phyloP scores from a whole-genome alignment of 2,329 filamentous ascomycete genomes.

The Lasiodiplodia sp. region DNA sequence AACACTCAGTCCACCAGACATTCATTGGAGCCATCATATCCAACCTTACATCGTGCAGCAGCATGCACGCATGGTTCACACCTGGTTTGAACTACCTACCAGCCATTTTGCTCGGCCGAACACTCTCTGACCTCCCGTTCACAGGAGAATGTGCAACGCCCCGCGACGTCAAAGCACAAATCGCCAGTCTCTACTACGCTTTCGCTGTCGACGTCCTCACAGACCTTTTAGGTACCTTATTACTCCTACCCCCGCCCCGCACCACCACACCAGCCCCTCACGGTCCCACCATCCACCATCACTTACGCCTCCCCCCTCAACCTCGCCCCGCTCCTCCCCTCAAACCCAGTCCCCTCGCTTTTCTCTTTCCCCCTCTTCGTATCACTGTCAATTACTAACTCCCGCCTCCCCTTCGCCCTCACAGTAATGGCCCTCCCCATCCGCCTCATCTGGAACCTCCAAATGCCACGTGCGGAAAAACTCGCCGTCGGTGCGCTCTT shows the following conservation, averaged over 20 bases:
- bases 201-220: slow-evolving; percentile 47
- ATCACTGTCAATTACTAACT: background rate
- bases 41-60: slow-evolving; percentile 45
- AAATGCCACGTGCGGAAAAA: slow-evolving; percentile 45
- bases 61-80: slow-evolving; percentile 48
- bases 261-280: no score
- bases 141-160: slow-evolving; percentile 38
- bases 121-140: background rate
- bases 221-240: slow-evolving; percentile 44
- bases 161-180: slow-evolving; percentile 41
- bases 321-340: slow-evolving; percentile 31
- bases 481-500: slow-evolving; percentile 42
- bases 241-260: background rate
- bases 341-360: slow-evolving; percentile 36
- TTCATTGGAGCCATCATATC: slow-evolving; percentile 48
- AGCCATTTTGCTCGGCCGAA: background rate
- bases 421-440: slow-evolving; percentile 50
- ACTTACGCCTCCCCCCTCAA: no score
- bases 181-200: slow-evolving; percentile 46
- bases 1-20: slow-evolving; percentile 36
- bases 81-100: slow-evolving; percentile 21
- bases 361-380: no score
- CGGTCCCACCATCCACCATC: no score
- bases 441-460: slow-evolving; percentile 47
- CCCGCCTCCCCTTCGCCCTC: background rate